Base-by-base conservation (phyloP, 495 filamentous ascomycete genomes). In the Penicillium subrubescens region DNA sequence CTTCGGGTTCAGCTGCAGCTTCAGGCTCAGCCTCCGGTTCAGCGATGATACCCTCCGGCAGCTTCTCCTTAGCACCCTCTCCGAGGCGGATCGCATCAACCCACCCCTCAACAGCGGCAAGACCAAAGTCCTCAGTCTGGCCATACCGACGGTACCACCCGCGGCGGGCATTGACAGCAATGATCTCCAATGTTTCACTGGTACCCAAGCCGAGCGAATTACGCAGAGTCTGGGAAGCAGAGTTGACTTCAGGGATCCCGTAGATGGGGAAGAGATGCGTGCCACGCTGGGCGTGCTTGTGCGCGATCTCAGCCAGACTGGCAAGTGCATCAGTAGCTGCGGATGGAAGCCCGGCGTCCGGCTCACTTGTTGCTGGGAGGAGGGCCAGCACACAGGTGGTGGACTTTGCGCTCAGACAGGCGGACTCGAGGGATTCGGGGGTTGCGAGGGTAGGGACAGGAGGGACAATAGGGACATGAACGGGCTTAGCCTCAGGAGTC, bases 351-450 rank as follows among this genome's bases (percentile, higher is more conserved):
- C 77, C 84, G 5, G 81, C 76, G 34, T 88, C 87, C 0, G 79
- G 57, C 27, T 82, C 79, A 31, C 80, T 76, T 31, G 79, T 61
- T 5, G 81, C 74, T 3, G 92, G 87, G 10, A 93, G 83, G 35
- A 98, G 83, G 5, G 89, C 92, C 10, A 99, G 84, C 15, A 99
- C 85, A 73, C 96, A 98, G 15, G 92, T 97, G 58, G 86, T 84
- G 3, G 93, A 89, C 72, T 92, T 93, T 17, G 84, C 76, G 14
- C 82, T 86, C 35, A 98, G 80, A 73, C 95, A 99, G 60, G 86
- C 82, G 50, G 87, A 80, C 46, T 85, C 81, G 15, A 97, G 82
- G 35, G 86, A 81, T 52, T 86, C 84, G 5, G 79, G 68, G 27
- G 86, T 83, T 15, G 81, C 79, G 25, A 86, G 82, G n/a, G 85